phyloP scores from a whole-genome alignment of 2,329 filamentous ascomycete species.

The Claviceps capensis region DNA sequence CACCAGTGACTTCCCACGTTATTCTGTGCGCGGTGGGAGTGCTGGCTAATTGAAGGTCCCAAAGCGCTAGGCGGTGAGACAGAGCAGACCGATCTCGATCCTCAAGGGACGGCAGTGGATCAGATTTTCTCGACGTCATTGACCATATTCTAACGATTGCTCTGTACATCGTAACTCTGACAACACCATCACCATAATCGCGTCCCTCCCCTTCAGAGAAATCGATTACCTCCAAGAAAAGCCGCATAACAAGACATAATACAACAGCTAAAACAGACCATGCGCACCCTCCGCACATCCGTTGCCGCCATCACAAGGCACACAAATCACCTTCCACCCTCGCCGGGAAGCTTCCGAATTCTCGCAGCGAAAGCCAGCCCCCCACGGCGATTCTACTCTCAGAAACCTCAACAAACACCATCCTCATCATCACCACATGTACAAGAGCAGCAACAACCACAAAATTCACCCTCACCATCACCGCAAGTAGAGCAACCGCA shows the following conservation, averaged over 20 bases:
- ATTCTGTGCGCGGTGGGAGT: too few relatives aligned
- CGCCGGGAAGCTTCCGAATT: neutral
- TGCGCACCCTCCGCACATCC: neutral
- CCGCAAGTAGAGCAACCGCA: neutral
- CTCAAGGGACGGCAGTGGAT: too few relatives aligned
- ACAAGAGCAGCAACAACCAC: neutral
- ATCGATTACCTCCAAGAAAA: too few relatives aligned
- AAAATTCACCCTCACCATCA: neutral
- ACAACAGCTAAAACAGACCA: neutral
- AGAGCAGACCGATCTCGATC: too few relatives aligned
- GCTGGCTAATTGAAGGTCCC: too few relatives aligned
- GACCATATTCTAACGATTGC: too few relatives aligned
- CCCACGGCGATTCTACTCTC: neutral
- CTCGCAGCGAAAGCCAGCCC: neutral
- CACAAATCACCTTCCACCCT: neutral
- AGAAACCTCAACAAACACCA: neutral
- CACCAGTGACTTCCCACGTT: too few relatives aligned
- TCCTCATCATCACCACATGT: neutral
- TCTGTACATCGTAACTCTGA: too few relatives aligned
- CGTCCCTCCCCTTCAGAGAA: too few relatives aligned
- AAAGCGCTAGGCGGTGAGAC: too few relatives aligned
- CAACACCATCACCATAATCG: too few relatives aligned
- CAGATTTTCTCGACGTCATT: too few relatives aligned
- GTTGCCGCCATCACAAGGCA: neutral
- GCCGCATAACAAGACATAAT: neutral